These are phyloP conservation scores for Trichoderma aggressivum DNA, from an alignment of 2,329 filamentous ascomycete genomes.

Conservation along the genomic window DNA sequence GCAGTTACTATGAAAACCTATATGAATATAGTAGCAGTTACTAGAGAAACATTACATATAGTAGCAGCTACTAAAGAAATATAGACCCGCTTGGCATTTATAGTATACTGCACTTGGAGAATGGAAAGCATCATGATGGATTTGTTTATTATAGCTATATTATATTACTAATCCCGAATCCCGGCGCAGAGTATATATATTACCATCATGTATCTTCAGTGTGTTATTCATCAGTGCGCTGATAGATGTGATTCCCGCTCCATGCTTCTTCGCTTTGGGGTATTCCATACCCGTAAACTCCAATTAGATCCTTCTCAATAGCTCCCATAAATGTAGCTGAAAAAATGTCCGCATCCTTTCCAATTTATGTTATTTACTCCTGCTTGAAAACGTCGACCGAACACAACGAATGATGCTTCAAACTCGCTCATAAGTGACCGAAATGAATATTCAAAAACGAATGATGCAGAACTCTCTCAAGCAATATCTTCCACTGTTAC, in stretches of 20 bases:
- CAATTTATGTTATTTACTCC: neutral
- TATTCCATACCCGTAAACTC: neutral
- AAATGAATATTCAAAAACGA: neutral
- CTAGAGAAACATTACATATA: no score
- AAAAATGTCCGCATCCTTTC: neutral
- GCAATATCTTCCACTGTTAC: slow-evolving; percentile 44
- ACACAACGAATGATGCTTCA: neutral
- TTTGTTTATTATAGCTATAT: neutral
- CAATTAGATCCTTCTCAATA: neutral
- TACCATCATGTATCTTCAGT: neutral
- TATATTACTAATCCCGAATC: neutral
- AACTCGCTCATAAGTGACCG: neutral
- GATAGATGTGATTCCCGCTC: neutral
- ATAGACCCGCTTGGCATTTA: no score
- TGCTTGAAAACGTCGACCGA: neutral
- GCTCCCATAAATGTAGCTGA: neutral
- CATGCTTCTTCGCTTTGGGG: neutral
- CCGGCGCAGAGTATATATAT: neutral
- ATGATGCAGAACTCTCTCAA: slow-evolving; percentile 14
- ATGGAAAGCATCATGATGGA: neutral
- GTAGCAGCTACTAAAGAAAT: no score
- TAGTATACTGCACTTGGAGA: neutral
- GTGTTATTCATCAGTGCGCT: neutral
- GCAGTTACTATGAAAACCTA: no score
- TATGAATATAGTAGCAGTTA: no score